Evolutionary conservation across 371 early-diverging fungal species (phyloP).

Genomic region (Mucor mucedo): DNA sequence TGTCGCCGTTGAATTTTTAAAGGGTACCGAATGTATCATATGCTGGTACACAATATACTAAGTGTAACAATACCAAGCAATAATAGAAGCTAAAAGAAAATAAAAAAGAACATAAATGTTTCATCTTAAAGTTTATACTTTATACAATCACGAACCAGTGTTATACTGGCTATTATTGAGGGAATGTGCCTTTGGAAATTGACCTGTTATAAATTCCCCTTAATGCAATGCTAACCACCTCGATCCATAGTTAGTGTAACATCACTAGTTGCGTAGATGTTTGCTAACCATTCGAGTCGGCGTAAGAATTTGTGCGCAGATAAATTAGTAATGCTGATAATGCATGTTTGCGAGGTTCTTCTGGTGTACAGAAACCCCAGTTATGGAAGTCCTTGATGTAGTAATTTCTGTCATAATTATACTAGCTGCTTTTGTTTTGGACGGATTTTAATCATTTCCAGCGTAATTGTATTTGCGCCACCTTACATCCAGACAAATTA

Average conservation of each 20-base stretch:
- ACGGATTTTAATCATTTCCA: too few relatives aligned
- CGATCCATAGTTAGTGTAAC: slow-evolving; percentile 1
- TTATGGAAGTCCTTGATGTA: neutral
- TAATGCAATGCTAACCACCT: slow-evolving; percentile 8
- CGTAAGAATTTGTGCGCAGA: neutral
- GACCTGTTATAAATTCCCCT: slow-evolving; percentile 7
- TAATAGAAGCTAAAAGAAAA: neutral
- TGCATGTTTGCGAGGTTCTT: neutral
- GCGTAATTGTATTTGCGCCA: too few relatives aligned
- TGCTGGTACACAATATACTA: neutral
- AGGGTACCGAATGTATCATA: neutral
- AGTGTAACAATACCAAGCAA: slow-evolving; percentile 15
- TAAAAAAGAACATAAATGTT: neutral
- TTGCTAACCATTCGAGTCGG: neutral
- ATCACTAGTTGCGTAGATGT: neutral
- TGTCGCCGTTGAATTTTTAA: too few relatives aligned
- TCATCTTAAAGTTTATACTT: neutral
- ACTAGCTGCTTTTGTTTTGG: neutral
- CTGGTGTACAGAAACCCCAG: too few relatives aligned
- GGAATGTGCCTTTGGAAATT: neutral
- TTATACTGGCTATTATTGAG: too few relatives aligned
- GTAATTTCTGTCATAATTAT: slow-evolving; percentile 4
- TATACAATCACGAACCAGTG: neutral
- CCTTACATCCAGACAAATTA: too few relatives aligned
- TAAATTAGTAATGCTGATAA: neutral